These are phyloP conservation scores for Astrephomene gubernaculifera DNA, from an alignment of 139 green algal species.

Conservation along the genomic window DNA sequence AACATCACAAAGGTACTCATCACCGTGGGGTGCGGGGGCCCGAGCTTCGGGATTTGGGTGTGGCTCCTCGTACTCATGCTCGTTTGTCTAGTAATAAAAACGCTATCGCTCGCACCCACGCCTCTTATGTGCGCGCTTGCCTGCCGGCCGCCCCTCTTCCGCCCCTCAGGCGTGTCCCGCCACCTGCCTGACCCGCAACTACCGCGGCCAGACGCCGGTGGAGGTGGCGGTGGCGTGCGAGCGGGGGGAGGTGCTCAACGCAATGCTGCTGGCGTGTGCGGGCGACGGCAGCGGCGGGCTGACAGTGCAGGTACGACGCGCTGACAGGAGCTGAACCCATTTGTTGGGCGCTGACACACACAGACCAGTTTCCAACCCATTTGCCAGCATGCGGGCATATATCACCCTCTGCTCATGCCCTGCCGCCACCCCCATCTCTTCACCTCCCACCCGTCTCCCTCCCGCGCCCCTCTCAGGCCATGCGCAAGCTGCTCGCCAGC, in stretches of 20 bases:
- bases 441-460: not conserved
- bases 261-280: slow-evolving; percentile 82
- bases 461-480: slow-evolving; percentile 39
- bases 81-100: too few relatives aligned
- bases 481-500: slow-evolving; percentile 65
- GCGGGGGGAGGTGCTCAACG: slow-evolving; percentile 80
- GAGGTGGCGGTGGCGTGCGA: slow-evolving; percentile 68
- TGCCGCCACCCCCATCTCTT: slow-evolving; percentile 20
- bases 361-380: too few relatives aligned
- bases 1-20: slow-evolving; percentile 62
- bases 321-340: too few relatives aligned
- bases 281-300: slow-evolving; percentile 42
- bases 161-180: slow-evolving; percentile 47
- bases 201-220: slow-evolving; percentile 61
- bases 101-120: too few relatives aligned
- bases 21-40: too few relatives aligned
- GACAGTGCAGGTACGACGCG: slow-evolving; percentile 40
- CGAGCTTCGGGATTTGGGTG: too few relatives aligned
- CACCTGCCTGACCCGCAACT: slow-evolving; percentile 63
- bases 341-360: too few relatives aligned
- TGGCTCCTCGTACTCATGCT: too few relatives aligned
- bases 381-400: too few relatives aligned
- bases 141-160: not conserved
- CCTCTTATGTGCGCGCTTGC: too few relatives aligned
- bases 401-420: too few relatives aligned